Evolutionary conservation across 257 asterid genomes (phyloP).

Genomic region (Rubia yunnanensis): DNA sequence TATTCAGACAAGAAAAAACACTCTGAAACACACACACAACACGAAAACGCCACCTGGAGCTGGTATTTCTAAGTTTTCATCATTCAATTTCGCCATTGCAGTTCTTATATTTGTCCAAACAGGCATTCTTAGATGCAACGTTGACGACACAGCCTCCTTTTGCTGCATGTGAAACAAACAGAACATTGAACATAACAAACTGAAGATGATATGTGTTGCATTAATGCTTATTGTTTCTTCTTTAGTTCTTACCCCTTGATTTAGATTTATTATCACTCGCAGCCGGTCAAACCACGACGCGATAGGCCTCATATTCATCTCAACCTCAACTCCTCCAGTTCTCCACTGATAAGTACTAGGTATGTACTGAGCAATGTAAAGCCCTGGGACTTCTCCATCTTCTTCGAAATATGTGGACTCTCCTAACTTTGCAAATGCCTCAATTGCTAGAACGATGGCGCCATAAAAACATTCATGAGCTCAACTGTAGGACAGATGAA

Average conservation of each 20-base stretch:
- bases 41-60: conserved; percentile 35
- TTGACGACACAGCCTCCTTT: conserved; percentile 21
- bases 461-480: not conserved
- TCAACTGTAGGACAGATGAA: not conserved
- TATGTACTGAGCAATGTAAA: conserved; percentile 72
- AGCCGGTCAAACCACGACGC: conserved; percentile 65
- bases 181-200: not conserved
- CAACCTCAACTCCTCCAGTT: conserved; percentile 34
- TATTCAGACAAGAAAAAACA: not conserved
- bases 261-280: conserved; percentile 33
- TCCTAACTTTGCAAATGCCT: conserved; percentile 88
- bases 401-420: conserved; percentile 91
- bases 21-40: not conserved
- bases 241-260: not conserved
- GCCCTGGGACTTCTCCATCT: conserved; percentile 40
- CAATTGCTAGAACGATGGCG: conserved; percentile 20
- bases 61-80: conserved; percentile 26
- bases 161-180: conserved; percentile 20
- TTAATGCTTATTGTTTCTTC: not conserved
- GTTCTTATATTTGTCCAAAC: conserved; percentile 47
- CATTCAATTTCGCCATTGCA: conserved; percentile 44
- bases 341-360: conserved; percentile 67
- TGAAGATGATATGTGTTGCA: too few species aligned
- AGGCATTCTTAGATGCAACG: conserved; percentile 58
- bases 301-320: conserved; percentile 40